Percentiles rank a stretch among this genome's conserved stretches.
Evolutionary conservation across 148 eudicot species (phyloP).

Genomic region (Agrostemma githago): DNA sequence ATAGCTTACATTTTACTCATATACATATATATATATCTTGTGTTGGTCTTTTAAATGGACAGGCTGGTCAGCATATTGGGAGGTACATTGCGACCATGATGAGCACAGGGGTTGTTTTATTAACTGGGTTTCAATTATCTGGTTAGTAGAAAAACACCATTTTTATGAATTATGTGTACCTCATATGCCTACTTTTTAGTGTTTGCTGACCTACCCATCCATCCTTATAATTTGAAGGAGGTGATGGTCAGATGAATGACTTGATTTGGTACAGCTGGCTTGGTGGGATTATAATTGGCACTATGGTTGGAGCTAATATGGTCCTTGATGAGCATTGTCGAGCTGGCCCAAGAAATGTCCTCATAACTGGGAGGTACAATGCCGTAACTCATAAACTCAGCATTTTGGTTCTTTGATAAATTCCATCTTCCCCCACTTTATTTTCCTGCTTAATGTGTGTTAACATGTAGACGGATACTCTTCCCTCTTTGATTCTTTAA

Average conservation of each 20-base stretch:
- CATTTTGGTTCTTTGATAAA: not conserved
- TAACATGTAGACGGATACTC: not conserved
- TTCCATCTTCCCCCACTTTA: not conserved
- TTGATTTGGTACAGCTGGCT: slow-evolving; percentile 99
- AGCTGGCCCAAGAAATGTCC: slow-evolving; percentile 96
- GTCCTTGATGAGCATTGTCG: slow-evolving; percentile 89
- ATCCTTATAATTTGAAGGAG: slow-evolving; percentile 46
- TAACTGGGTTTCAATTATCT: slow-evolving; percentile 62
- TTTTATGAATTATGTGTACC: not conserved
- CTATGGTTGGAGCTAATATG: slow-evolving; percentile 98
- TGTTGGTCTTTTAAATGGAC: slow-evolving; percentile 4
- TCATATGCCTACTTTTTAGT: not conserved
- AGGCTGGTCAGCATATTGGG: slow-evolving; percentile 61
- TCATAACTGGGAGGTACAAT: slow-evolving; percentile 93
- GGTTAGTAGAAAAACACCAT: slow-evolving; percentile 32
- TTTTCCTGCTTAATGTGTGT: not conserved
- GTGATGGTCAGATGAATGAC: slow-evolving; percentile 76
- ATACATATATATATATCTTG: not conserved
- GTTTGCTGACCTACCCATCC: slow-evolving; percentile 7
- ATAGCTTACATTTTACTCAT: not conserved
- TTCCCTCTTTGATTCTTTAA: not conserved
- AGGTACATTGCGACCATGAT: slow-evolving; percentile 72
- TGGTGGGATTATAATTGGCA: slow-evolving; percentile 92
- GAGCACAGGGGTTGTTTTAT: slow-evolving; percentile 60
- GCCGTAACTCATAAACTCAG: not conserved